Evolutionary conservation across 2,329 filamentous ascomycete species (phyloP).

Genomic region (Claviceps fusiformis): DNA sequence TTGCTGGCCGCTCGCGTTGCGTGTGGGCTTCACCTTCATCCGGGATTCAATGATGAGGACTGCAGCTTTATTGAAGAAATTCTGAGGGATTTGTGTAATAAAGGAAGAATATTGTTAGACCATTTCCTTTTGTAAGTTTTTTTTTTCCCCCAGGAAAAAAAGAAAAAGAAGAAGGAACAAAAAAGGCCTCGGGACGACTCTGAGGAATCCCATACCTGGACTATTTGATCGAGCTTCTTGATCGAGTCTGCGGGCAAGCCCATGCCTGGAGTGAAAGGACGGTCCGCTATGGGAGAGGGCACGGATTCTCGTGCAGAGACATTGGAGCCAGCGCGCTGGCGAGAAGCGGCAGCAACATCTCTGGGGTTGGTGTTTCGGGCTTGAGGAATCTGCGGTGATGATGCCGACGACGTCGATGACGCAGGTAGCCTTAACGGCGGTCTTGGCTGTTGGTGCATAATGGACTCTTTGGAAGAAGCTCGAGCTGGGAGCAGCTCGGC

Average conservation of each 20-base stretch:
- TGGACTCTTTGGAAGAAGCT: not conserved
- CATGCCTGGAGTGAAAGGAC: constrained; percentile 30
- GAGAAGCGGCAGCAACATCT: constrained; percentile 38
- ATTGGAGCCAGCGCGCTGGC: constrained; percentile 30
- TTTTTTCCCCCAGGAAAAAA: no score
- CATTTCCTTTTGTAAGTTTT: not conserved
- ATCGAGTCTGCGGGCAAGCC: constrained; percentile 52
- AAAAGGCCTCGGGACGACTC: not conserved
- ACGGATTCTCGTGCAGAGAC: constrained; percentile 25
- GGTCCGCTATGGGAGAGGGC: constrained; percentile 35
- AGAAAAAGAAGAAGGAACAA: no score
- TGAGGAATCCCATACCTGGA: constrained; percentile 49
- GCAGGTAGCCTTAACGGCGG: constrained; percentile 52
- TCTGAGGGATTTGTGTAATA: constrained; percentile 38
- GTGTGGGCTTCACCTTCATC: constrained; percentile 48
- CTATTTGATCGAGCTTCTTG: constrained; percentile 81
- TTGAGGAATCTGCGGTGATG: constrained; percentile 51
- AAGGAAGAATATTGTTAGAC: not conserved
- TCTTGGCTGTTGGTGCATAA: constrained; percentile 85
- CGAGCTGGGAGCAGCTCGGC: constrained; percentile 5
- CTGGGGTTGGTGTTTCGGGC: constrained; percentile 60
- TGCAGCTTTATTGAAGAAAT: constrained; percentile 81
- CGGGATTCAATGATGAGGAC: constrained; percentile 72
- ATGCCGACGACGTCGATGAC: constrained; percentile 62
- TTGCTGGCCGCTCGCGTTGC: constrained; percentile 26